Conservation (phyloP, 495 filamentous ascomycete genomes). For the Ascodesmis nigricans region DNA sequence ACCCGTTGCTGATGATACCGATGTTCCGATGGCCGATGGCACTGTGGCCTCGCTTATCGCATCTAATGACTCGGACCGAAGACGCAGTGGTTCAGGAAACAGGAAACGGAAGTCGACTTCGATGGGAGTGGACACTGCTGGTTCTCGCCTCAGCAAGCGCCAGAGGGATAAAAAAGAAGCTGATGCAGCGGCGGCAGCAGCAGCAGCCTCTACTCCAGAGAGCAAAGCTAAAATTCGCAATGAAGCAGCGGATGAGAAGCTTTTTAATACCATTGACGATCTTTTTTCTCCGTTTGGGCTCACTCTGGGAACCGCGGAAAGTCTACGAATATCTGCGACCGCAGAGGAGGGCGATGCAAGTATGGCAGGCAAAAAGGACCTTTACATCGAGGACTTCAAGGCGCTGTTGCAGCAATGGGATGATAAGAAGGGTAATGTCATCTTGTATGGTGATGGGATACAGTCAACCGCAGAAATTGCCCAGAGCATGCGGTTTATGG, state of each 20-base stretch:
- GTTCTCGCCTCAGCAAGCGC: conserved; percentile 20
- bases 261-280: conserved; percentile 18
- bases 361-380: conserved; percentile 6
- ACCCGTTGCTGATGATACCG: conserved; percentile 15
- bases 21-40: conserved; percentile 20
- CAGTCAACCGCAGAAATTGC: conserved; percentile 18
- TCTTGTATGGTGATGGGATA: conserved; percentile 33
- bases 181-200: conserved; percentile 17
- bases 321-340: too few species aligned
- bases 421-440: conserved; percentile 34
- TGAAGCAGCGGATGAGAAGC: conserved; percentile 20
- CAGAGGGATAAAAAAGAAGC: conserved; percentile 21
- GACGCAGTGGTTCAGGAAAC: conserved; percentile 17
- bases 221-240: conserved; percentile 18
- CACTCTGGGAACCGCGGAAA: conserved; percentile 14
- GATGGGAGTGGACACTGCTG: conserved; percentile 12
- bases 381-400: conserved; percentile 30
- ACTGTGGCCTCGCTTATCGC: conserved; percentile 12
- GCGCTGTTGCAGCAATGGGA: conserved; percentile 36
- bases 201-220: conserved; percentile 15
- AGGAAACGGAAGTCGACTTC: conserved; percentile 20
- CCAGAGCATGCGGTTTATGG: conserved; percentile 21
- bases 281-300: conserved; percentile 17
- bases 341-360: too few species aligned
- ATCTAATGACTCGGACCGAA: conserved; percentile 5